Evolutionary conservation across 2,329 filamentous ascomycete species (phyloP).

Genomic region (Monosporascus sp.): DNA sequence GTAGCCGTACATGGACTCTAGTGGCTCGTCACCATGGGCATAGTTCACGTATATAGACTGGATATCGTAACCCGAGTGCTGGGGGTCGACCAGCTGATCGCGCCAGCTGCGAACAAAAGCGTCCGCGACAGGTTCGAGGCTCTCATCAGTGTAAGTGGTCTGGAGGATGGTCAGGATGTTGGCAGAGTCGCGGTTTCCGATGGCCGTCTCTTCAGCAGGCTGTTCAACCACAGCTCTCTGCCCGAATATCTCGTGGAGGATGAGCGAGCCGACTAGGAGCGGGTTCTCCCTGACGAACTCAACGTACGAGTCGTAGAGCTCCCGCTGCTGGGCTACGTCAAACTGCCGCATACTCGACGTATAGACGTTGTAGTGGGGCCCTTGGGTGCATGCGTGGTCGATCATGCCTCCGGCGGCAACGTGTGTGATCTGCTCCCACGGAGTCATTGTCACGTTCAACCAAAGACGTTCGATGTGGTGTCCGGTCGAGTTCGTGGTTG

Average conservation of each 20-base stretch:
- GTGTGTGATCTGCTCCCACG: constrained; percentile 5
- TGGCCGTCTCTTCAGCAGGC: background rate
- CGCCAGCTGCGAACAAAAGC: constrained; percentile 3
- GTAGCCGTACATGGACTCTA: constrained; percentile 8
- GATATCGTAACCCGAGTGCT: constrained; percentile 6
- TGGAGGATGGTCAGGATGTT: constrained; percentile 4
- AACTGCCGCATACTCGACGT: background rate
- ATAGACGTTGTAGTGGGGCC: background rate
- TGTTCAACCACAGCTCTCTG: constrained; percentile 4
- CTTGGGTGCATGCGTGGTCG: constrained; percentile 3
- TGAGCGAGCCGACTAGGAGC: background rate
- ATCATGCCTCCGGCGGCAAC: constrained; percentile 4
- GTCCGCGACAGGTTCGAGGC: constrained; percentile 1
- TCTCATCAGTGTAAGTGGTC: constrained; percentile 2
- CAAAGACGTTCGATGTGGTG: background rate
- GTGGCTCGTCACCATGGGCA: constrained; percentile 8
- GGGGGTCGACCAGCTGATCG: background rate
- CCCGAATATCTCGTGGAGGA: constrained; percentile 8
- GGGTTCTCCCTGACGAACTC: constrained; percentile 3
- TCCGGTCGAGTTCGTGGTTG: background rate
- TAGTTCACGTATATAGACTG: constrained; percentile 9
- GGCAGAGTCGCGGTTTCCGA: constrained; percentile 3
- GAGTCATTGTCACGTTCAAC: constrained; percentile 5
- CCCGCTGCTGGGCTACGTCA: background rate
- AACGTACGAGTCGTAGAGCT: background rate